Evolutionary conservation across 495 filamentous ascomycete genomes (phyloP).

Genomic region (Talaromyces nanjingensis): DNA sequence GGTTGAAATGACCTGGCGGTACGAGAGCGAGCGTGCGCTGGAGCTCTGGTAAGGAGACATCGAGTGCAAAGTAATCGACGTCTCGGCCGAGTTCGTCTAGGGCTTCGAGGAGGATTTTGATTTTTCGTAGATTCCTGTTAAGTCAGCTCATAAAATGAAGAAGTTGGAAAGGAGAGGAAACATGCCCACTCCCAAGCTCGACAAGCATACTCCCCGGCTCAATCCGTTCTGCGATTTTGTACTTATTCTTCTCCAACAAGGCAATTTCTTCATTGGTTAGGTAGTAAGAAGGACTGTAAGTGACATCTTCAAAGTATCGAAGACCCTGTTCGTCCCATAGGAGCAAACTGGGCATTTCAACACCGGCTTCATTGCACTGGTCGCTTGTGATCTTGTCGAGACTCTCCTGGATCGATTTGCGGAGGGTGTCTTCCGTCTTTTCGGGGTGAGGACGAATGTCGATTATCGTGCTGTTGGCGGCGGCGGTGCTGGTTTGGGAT

Average conservation of each 20-base stretch:
- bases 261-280: conserved; percentile 71
- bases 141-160: too few relatives aligned
- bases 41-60: conserved; percentile 62
- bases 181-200: conserved; percentile 77
- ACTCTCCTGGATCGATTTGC: not conserved
- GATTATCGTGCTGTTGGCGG: not conserved
- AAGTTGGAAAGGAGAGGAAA: too few relatives aligned
- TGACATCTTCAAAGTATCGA: conserved; percentile 68
- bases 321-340: conserved; percentile 65
- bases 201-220: conserved; percentile 59
- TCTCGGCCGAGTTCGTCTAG: conserved; percentile 55
- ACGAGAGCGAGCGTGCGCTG: conserved; percentile 60
- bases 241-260: conserved; percentile 52
- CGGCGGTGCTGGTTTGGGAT: not conserved
- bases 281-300: conserved; percentile 75
- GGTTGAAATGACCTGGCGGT: conserved; percentile 44
- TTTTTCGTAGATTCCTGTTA: conserved; percentile 66
- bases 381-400: not conserved
- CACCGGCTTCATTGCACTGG: not conserved
- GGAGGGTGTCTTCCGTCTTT: not conserved
- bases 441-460: not conserved
- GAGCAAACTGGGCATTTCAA: not conserved
- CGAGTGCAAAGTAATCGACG: conserved; percentile 73
- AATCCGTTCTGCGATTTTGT: conserved; percentile 56
- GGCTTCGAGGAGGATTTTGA: conserved; percentile 63